Evolutionary conservation across 768 basidiomycete genomes (phyloP).

Genomic region (Chiua virens): DNA sequence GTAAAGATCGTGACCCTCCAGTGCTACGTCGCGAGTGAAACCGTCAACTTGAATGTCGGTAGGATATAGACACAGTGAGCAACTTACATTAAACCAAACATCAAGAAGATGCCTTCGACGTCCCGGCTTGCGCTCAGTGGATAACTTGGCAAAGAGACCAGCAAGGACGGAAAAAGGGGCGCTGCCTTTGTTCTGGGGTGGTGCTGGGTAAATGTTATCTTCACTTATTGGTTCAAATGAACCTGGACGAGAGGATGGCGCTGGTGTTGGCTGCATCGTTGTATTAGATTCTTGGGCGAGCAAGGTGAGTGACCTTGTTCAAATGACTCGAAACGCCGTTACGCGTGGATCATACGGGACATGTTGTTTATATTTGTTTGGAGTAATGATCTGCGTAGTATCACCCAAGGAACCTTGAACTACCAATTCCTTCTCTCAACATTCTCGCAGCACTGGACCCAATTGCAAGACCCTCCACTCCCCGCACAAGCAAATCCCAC

Average conservation of each 20-base stretch:
- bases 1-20: constrained; percentile 87
- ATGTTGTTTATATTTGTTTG: too few species aligned
- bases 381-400: too few species aligned
- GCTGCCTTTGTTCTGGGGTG: constrained; percentile 66
- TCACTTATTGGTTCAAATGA: constrained; percentile 36
- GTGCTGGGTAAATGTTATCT: constrained; percentile 44
- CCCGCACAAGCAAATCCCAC: constrained; percentile 46
- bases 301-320: too few species aligned
- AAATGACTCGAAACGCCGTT: too few species aligned
- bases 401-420: too few species aligned
- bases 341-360: too few species aligned
- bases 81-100: constrained; percentile 78
- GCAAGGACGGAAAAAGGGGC: too few species aligned
- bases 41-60: constrained; percentile 6
- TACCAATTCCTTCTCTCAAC: too few species aligned
- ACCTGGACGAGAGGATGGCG: constrained; percentile 55
- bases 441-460: constrained; percentile 33
- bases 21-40: constrained; percentile 50
- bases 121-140: too few species aligned
- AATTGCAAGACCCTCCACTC: constrained; percentile 45
- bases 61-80: not conserved
- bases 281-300: not conserved
- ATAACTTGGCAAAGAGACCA: too few species aligned
- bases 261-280: constrained; percentile 71
- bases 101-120: too few species aligned